Base-by-base conservation (phyloP, 306 rosid species). In the Castanospermum australe region DNA sequence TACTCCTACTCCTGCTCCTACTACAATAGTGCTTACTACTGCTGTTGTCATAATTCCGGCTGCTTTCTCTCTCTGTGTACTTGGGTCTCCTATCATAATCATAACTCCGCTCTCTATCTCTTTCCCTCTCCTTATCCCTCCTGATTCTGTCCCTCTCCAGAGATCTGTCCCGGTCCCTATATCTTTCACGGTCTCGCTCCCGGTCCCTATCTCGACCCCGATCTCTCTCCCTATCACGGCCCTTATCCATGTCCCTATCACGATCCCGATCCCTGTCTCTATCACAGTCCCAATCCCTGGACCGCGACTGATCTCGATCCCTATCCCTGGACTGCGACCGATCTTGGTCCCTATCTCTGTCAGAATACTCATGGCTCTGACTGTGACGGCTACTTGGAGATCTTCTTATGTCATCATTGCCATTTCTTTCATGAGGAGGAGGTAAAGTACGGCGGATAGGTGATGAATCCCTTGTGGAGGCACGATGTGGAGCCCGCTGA, bases 401-500 rank as follows among this genome's bases (percentile, higher is more conserved):
- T 76, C 72, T 86, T 54, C 67, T 80, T 33, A 54, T 67, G 75
- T 93, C 98, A 77, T 84, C 94, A 15, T 39, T 67, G 77, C 78
- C 81, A 80, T 88, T 83, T 89, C 79, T 91, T 62, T 91, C 97
- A 77, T 66, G 76, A 59, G 84, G 66, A 0, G 90, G 85, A 5
- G 92, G 90, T 55, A 82, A 38, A 4, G 92, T 93, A 1, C 99
- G 92, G 24, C 98, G 98, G 64, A 95, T 87, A 75, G 99, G 98
- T 42, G 99, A 95, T 11, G 99, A 95, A 77, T 91, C 99, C 89
- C 99, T 87, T 13, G 99, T 93, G 38, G 98, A 90, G 44, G 99
- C 98, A 14, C 98, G 97, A 84, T 95, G 99, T 42, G 99, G 99
- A 24, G 99, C 99, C 32, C 99, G 93, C 80, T 95, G 99, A 63